A percentile compares a stretch with the other conserved stretches of the same genome.
Evolutionary conservation across 257 asterid species (phyloP).

Genomic region (Solanum tarapatanum): DNA sequence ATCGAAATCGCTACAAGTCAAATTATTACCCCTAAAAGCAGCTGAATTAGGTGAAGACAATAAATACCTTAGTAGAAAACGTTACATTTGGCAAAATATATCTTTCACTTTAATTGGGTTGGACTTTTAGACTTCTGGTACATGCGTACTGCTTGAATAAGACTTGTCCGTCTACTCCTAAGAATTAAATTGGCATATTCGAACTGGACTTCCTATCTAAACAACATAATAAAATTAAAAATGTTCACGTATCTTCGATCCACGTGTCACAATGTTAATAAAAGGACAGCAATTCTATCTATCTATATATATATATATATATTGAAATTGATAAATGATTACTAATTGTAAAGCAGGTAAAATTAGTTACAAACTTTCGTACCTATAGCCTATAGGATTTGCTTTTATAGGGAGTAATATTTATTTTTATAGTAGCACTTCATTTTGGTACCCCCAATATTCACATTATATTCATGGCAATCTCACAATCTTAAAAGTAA

Average conservation of each 20-base stretch:
- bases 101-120: background rate
- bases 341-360: background rate
- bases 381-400: background rate
- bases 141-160: background rate
- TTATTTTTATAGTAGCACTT: no score
- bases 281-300: background rate
- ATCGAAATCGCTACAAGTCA: background rate
- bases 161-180: background rate
- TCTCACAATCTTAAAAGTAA: background rate
- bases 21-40: background rate
- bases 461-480: background rate
- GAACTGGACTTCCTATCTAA: no score
- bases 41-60: background rate
- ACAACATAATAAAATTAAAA: background rate
- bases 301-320: no score
- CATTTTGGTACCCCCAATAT: background rate
- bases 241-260: background rate
- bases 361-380: background rate
- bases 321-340: background rate
- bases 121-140: background rate
- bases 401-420: no score
- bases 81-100: background rate
- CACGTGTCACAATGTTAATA: background rate
- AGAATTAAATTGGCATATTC: background rate
- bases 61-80: background rate